Evolutionary conservation across 495 filamentous ascomycete species (phyloP).

Genomic region (Penicillium samsonianum): DNA sequence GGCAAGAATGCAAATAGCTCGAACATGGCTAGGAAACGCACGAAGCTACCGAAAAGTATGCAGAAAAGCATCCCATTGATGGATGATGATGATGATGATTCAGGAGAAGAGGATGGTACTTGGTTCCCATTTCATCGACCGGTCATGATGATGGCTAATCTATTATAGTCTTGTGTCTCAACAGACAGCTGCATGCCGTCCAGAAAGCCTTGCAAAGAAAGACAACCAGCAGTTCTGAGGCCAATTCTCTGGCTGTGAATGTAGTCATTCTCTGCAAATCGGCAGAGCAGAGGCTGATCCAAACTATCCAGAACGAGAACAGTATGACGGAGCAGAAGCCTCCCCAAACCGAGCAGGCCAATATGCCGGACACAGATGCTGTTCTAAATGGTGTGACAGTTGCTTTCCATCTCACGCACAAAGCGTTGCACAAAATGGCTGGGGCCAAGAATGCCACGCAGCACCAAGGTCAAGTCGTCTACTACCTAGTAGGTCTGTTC

Average conservation of each 20-base stretch:
- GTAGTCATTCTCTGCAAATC: constrained; percentile 33
- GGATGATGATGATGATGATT: not conserved
- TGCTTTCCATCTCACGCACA: constrained; percentile 28
- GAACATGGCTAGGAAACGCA: constrained; percentile 23
- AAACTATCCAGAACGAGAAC: constrained; percentile 11
- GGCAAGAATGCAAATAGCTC: constrained; percentile 7
- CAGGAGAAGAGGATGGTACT: constrained; percentile 3
- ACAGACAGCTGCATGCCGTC: constrained; percentile 38
- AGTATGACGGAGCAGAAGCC: not conserved
- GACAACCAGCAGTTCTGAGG: constrained; percentile 12
- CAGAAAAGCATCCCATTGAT: constrained; percentile 15
- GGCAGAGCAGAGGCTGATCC: constrained; percentile 23
- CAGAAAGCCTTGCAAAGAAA: constrained; percentile 37
- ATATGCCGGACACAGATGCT: constrained; percentile 17
- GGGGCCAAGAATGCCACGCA: constrained; percentile 14
- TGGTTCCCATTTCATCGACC: not conserved
- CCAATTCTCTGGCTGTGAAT: constrained; percentile 22
- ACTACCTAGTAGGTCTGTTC: constrained; percentile 45
- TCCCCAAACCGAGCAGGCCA: not conserved
- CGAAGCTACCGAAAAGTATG: constrained; percentile 22
- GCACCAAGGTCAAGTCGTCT: constrained; percentile 33
- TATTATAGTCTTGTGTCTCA: constrained; percentile 23
- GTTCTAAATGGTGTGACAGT: constrained; percentile 27
- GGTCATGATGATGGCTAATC: constrained; percentile 11
- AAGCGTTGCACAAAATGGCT: constrained; percentile 38